Evolutionary conservation across 495 filamentous ascomycete species (phyloP).

Genomic region (Evernia prunastri): DNA sequence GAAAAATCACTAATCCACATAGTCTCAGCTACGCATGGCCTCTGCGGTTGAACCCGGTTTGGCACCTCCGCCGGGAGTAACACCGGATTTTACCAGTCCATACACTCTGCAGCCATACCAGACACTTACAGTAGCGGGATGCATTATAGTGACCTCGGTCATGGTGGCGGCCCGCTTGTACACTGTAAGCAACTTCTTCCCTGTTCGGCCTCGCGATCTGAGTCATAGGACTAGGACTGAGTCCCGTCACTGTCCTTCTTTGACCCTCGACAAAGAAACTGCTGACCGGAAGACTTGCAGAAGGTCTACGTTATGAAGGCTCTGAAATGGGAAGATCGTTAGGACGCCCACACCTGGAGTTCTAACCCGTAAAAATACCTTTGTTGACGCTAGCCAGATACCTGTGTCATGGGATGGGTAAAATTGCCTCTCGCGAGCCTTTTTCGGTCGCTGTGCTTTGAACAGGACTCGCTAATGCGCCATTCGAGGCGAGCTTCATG

Average conservation of each 20-base stretch:
- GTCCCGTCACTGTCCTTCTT: background rate
- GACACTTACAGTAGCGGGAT: background rate
- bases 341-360: background rate
- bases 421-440: background rate
- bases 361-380: background rate
- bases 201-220: background rate
- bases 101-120: background rate
- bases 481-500: background rate
- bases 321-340: conserved; percentile 23
- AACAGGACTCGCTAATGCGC: background rate
- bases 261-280: background rate
- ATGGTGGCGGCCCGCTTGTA: background rate
- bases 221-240: background rate
- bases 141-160: background rate
- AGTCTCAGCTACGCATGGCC: background rate
- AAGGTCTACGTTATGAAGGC: conserved; percentile 16
- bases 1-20: background rate
- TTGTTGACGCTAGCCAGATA: conserved; percentile 13
- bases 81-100: background rate
- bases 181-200: background rate
- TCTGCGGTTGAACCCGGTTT: background rate
- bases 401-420: conserved; percentile 9
- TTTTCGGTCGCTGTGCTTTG: background rate
- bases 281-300: background rate
- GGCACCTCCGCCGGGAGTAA: background rate